Percentiles rank a stretch among this genome's conserved stretches.
Conservation (phyloP, 331 rosid genomes). For the Quercus phellos region DNA sequence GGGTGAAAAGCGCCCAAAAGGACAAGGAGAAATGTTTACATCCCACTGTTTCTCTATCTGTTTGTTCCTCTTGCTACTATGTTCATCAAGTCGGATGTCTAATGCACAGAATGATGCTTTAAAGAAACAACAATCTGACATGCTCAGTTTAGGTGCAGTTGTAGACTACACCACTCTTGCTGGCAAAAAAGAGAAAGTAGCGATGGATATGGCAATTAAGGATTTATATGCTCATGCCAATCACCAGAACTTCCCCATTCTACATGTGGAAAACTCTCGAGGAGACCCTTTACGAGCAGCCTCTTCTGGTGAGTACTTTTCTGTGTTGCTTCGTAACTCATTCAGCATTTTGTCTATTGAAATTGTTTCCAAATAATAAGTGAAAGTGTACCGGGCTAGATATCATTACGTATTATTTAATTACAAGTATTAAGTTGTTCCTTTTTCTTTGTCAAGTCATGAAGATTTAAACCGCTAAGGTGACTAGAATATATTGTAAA, state of each 20-base stretch:
- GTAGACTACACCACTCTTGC: not conserved
- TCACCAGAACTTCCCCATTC: not conserved
- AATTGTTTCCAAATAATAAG: not conserved
- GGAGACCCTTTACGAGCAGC: constrained; percentile 6
- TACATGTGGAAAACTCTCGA: constrained; percentile 2
- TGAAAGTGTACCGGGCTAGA: too few relatives aligned
- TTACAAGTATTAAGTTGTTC: too few relatives aligned
- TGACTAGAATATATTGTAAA: too few relatives aligned
- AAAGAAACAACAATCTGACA: not conserved
- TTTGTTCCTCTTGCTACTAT: not conserved
- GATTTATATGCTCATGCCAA: not conserved
- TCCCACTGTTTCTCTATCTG: not conserved
- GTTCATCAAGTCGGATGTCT: not conserved
- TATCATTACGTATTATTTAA: too few relatives aligned
- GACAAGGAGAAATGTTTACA: not conserved
- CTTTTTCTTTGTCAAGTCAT: too few relatives aligned
- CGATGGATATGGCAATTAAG: constrained; percentile 2
- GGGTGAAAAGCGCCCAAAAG: too few relatives aligned
- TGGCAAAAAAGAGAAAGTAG: constrained; percentile 17
- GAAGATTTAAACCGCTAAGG: too few relatives aligned
- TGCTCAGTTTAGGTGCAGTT: constrained; percentile 4
- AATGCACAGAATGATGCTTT: not conserved
- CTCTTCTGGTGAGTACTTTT: not conserved
- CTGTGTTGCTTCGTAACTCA: not conserved
- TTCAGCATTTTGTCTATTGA: not conserved